These are phyloP conservation scores for Psilocybe azurescens DNA, from an alignment of 768 basidiomycete species.

Conservation along the genomic window DNA sequence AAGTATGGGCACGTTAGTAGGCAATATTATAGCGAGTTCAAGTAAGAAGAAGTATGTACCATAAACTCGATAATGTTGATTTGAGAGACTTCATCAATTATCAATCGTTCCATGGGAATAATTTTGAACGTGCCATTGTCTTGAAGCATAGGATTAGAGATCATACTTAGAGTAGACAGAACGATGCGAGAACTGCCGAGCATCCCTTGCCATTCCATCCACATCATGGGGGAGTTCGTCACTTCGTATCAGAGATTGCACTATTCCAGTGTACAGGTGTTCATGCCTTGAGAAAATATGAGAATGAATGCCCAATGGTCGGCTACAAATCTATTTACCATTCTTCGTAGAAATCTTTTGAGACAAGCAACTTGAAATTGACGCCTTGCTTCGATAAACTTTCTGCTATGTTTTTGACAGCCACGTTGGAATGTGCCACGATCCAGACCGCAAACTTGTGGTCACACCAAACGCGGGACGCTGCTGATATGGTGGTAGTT, in stretches of 20 bases:
- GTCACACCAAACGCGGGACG: slow-evolving; percentile 40
- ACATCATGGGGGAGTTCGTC: slow-evolving; percentile 41
- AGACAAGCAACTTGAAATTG: slow-evolving; percentile 49
- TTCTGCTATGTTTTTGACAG: slow-evolving; percentile 56
- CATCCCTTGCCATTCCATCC: slow-evolving; percentile 24
- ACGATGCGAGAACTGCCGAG: slow-evolving; percentile 39
- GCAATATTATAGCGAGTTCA: not conserved
- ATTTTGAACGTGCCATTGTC: slow-evolving; percentile 36
- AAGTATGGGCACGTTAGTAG: not conserved
- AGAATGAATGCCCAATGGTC: not conserved
- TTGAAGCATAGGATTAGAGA: slow-evolving; percentile 49
- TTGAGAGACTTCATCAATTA: slow-evolving; percentile 65
- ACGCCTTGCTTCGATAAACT: slow-evolving; percentile 39
- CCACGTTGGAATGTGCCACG: slow-evolving; percentile 54
- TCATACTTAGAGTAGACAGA: slow-evolving; percentile 54
- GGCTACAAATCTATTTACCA: slow-evolving; percentile 33
- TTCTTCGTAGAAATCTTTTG: slow-evolving; percentile 52
- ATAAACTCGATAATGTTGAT: slow-evolving; percentile 54
- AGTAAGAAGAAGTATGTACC: slow-evolving; percentile 30
- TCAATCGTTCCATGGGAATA: slow-evolving; percentile 48
- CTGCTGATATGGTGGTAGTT: slow-evolving; percentile 54
- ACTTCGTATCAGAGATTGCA: slow-evolving; percentile 41
- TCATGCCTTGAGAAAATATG: slow-evolving; percentile 49
- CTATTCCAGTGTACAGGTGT: slow-evolving; percentile 44
- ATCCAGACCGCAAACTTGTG: slow-evolving; percentile 39